Conservation (phyloP, 2,329 filamentous ascomycete species). For the Aotearoamyces nothofagi region DNA sequence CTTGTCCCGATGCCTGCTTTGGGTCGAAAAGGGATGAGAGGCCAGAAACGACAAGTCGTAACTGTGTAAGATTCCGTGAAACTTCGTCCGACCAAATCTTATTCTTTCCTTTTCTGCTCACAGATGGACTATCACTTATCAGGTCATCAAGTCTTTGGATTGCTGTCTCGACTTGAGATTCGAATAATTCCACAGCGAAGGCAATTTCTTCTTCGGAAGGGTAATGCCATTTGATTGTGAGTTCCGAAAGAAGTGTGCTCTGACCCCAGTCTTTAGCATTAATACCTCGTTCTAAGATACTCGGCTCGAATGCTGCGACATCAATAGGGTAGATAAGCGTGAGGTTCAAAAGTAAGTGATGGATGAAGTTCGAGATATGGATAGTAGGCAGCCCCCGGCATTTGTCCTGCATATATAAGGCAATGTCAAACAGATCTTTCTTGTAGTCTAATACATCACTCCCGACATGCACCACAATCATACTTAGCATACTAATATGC, state of each 20-base stretch:
- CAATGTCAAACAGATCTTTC: constrained; percentile 78
- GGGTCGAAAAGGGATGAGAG: constrained; percentile 83
- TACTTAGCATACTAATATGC: constrained; percentile 93
- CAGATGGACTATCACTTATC: constrained; percentile 65
- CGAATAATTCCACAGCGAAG: constrained; percentile 82
- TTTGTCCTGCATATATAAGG: constrained; percentile 89
- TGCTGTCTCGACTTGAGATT: constrained; percentile 66
- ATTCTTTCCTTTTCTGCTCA: constrained; percentile 86
- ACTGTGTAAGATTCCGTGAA: constrained; percentile 72
- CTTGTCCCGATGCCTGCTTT: constrained; percentile 45
- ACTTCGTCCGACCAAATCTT: constrained; percentile 99
- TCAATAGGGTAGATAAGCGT: constrained; percentile 91
- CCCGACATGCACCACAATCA: constrained; percentile 95
- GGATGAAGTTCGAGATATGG: constrained; percentile 93
- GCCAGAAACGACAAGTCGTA: constrained; percentile 80
- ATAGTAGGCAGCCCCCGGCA: constrained; percentile 90
- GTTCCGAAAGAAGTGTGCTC: constrained; percentile 53
- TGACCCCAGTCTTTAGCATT: constrained; percentile 74
- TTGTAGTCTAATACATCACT: constrained; percentile 80
- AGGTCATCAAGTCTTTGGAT: constrained; percentile 60
- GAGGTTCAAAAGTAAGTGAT: constrained; percentile 86
- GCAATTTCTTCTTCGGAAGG: constrained; percentile 66
- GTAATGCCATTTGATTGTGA: constrained; percentile 85
- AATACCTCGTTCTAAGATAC: constrained; percentile 54
- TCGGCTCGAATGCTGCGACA: constrained; percentile 74